Base-by-base conservation (phyloP, 495 filamentous ascomycete species). In the Aspergillus heteromorphus region DNA sequence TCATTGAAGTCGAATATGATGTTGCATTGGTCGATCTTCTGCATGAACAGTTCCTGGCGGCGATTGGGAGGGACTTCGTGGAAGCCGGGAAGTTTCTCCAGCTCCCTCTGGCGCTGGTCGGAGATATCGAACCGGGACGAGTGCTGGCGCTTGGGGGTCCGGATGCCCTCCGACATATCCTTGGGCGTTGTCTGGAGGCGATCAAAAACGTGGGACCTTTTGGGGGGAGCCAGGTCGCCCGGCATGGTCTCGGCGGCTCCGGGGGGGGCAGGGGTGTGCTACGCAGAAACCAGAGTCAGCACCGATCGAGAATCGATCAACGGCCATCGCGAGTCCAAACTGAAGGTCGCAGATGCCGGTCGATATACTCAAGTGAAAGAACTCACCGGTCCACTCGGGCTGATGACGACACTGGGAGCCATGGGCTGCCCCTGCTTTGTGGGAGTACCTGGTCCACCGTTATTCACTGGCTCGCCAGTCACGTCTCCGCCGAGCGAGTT, bases 1-100 rank as follows among this genome's bases (percentile, higher is more conserved):
- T 99, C 93, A 70, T 97, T 99, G 76, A 99, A 99, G 71, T 99
- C 93, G 64, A 99, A 99, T 61, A 99, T 99, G 72, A 99, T 95
- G 65, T 99, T 99, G 78, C 93, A 99, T 71, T 99, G 93, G 65
- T 97, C 93, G 64, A 99, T 95, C 80, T 99, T 99, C 69, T 97
- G 91, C 92, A 99, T 96, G 75, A 99, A 99, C 16, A 99, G 81
- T 40, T 97, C 93, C 74, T 99, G 92, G 49, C 93, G 87, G 31
- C 91, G 83, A 58, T 95, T 92, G 17, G 93, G 95, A 9, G 92
- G 87, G 45, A 97, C 93, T 72, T 99, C 93, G 67, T 97, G 93
- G 74, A 99, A 99, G n/a, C 93, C 92, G 0, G 92, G 91, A 11
- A 97, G 77, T 73, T 99, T 99, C 66, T 97, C 95, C 40, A 99